Conservation (phyloP, 2,329 filamentous ascomycete genomes). For the Verticillium albo-atrum region DNA sequence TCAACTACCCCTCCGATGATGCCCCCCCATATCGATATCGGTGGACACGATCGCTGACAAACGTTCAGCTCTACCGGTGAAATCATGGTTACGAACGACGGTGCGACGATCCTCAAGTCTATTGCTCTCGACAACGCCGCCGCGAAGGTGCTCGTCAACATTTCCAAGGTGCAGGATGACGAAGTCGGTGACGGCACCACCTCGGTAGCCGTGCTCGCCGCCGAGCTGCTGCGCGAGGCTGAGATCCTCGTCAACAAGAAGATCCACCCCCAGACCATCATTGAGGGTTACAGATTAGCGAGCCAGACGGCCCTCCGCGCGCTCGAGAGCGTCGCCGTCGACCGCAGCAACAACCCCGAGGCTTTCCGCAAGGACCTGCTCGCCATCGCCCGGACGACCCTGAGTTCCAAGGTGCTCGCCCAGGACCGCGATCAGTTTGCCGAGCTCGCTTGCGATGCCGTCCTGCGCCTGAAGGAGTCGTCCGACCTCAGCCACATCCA, state of each 20-base stretch:
- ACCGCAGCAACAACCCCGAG: conserved; percentile 79
- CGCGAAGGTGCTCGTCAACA: conserved; percentile 97
- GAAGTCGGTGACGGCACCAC: conserved; percentile 98
- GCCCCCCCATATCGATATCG: conserved; percentile 1
- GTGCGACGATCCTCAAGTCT: conserved; percentile 95
- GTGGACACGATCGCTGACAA: conserved; percentile 1
- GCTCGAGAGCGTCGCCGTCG: conserved; percentile 77
- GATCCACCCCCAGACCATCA: conserved; percentile 99
- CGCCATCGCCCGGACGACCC: conserved; percentile 87
- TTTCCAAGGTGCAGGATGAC: conserved; percentile 98
- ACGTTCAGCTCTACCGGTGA: conserved; percentile 77
- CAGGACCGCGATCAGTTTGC: conserved; percentile 94
- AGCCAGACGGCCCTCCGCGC: conserved; percentile 82
- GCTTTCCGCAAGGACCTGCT: conserved; percentile 87
- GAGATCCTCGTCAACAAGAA: conserved; percentile 97
- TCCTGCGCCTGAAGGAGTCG: conserved; percentile 83
- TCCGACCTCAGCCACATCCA: conserved; percentile 97
- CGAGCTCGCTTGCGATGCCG: conserved; percentile 82
- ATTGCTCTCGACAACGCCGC: conserved; percentile 98
- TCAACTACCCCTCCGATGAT: conserved; percentile 1
- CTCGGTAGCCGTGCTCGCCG: conserved; percentile 94
- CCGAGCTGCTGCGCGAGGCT: conserved; percentile 90
- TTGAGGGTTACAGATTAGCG: conserved; percentile 97
- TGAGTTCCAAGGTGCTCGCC: conserved; percentile 94
- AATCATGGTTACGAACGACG: conserved; percentile 98